A percentile compares a stretch with the other conserved stretches of the same genome.
phyloP scores from a whole-genome alignment of 495 filamentous ascomycete genomes.

The Neurospora terricola region DNA sequence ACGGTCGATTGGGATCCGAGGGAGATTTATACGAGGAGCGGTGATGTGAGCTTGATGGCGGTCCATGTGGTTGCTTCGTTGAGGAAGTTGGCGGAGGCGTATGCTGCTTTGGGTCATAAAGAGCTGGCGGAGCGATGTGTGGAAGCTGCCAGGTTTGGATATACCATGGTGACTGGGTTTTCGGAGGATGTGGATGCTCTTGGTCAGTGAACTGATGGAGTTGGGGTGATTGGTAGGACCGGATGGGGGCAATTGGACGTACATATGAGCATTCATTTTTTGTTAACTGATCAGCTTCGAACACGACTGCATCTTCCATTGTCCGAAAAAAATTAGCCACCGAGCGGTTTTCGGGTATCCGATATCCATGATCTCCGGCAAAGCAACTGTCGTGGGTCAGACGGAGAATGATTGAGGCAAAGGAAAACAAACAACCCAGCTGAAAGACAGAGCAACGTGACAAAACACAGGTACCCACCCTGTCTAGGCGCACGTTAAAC shows the following conservation, averaged over 20 bases:
- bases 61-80: conserved; percentile 30
- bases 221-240: background rate
- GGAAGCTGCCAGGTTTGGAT: conserved; percentile 27
- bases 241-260: background rate
- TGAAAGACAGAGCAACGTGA: background rate
- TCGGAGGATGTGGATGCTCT: background rate
- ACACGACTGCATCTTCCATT: no score
- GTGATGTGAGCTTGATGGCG: conserved; percentile 25
- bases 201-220: background rate
- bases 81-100: conserved; percentile 26
- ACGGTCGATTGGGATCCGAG: conserved; percentile 15
- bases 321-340: no score
- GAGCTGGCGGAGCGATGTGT: conserved; percentile 18
- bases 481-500: background rate
- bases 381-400: background rate
- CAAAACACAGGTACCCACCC: background rate
- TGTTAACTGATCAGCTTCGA: background rate
- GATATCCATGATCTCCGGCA: background rate
- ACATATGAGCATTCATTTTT: background rate
- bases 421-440: background rate
- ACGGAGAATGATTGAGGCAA: background rate
- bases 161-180: conserved; percentile 28
- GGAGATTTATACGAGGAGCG: conserved; percentile 11
- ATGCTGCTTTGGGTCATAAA: conserved; percentile 17
- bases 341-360: background rate